These are phyloP conservation scores for Trichoderma virens DNA, from an alignment of 495 filamentous ascomycete species.

Conservation along the genomic window DNA sequence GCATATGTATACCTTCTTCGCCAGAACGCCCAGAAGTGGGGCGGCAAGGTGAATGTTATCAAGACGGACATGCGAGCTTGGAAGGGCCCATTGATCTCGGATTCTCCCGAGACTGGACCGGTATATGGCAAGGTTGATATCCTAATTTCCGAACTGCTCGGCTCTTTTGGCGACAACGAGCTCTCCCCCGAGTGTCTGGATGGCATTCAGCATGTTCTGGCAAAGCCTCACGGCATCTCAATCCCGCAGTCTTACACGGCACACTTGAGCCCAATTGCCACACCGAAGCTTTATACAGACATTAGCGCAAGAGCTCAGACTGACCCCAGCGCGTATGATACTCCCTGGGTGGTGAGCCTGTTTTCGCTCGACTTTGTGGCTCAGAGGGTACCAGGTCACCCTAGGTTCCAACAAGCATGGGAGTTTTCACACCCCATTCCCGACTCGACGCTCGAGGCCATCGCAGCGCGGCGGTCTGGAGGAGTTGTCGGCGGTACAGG, in stretches of 20 bases:
- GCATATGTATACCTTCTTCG: slow-evolving; percentile 85
- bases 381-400: slow-evolving; percentile 42
- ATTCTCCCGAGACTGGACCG: slow-evolving; percentile 16
- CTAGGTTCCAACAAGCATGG: slow-evolving; percentile 61
- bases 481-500: slow-evolving; percentile 45
- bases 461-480: slow-evolving; percentile 45
- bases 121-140: slow-evolving; percentile 73
- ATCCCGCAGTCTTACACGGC: slow-evolving; percentile 91
- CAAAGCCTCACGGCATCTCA: slow-evolving; percentile 69
- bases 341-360: slow-evolving; percentile 85
- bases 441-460: slow-evolving; percentile 29
- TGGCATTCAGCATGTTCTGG: slow-evolving; percentile 72
- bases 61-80: slow-evolving; percentile 97
- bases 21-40: slow-evolving; percentile 75
- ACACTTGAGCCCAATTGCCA: slow-evolving; percentile 82
- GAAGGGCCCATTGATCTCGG: slow-evolving; percentile 59
- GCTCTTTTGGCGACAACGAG: slow-evolving; percentile 88
- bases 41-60: slow-evolving; percentile 66
- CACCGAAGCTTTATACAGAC: slow-evolving; percentile 78
- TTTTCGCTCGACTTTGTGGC: slow-evolving; percentile 78
- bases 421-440: slow-evolving; percentile 57
- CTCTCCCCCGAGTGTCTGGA: slow-evolving; percentile 64
- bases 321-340: slow-evolving; percentile 76
- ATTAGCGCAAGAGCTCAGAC: slow-evolving; percentile 47
- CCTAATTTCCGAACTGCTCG: slow-evolving; percentile 84